Percentiles rank a stretch among this genome's conserved stretches.
phyloP scores from a whole-genome alignment of 495 filamentous ascomycete genomes.

The Podospora fimiseda region DNA sequence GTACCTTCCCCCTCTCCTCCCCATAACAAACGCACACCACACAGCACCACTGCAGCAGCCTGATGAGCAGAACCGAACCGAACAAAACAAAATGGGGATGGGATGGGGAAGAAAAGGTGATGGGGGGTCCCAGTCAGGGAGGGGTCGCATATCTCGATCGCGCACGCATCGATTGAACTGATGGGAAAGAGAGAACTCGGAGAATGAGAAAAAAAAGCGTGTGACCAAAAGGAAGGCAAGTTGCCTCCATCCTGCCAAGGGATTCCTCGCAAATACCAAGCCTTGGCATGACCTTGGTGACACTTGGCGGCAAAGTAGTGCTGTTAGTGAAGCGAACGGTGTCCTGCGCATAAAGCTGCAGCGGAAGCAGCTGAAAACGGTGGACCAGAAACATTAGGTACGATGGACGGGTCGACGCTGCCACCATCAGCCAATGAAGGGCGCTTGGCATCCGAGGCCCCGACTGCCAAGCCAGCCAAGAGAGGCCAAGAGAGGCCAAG shows the following conservation, averaged over 20 bases:
- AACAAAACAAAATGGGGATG: background rate
- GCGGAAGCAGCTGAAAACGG: background rate
- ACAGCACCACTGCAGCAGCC: no score
- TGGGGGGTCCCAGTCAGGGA: background rate
- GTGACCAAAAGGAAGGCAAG: constrained; percentile 20
- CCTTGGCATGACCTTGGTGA: constrained; percentile 28
- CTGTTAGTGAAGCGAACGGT: constrained; percentile 15
- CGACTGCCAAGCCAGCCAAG: constrained; percentile 43
- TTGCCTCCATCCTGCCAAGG: constrained; percentile 21
- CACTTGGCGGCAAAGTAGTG: constrained; percentile 17
- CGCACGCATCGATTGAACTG: constrained; percentile 6
- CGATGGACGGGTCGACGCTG: constrained; percentile 14
- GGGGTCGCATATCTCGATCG: background rate
- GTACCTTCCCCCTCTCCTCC: no score
- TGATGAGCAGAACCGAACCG: no score
- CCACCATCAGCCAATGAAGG: constrained; percentile 20
- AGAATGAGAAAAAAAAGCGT: constrained; percentile 14
- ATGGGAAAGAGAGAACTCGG: constrained; percentile 1
- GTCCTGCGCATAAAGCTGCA: background rate
- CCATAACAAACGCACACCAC: no score
- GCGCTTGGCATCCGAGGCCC: constrained; percentile 22
- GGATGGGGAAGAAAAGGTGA: background rate
- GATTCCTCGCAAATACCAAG: constrained; percentile 27
- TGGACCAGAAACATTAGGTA: constrained; percentile 15
- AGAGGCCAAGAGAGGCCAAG: constrained; percentile 26